Evolutionary conservation across 1,284 basidiomycete species (phyloP).

Genomic region (Apiotrichum gamsii): DNA sequence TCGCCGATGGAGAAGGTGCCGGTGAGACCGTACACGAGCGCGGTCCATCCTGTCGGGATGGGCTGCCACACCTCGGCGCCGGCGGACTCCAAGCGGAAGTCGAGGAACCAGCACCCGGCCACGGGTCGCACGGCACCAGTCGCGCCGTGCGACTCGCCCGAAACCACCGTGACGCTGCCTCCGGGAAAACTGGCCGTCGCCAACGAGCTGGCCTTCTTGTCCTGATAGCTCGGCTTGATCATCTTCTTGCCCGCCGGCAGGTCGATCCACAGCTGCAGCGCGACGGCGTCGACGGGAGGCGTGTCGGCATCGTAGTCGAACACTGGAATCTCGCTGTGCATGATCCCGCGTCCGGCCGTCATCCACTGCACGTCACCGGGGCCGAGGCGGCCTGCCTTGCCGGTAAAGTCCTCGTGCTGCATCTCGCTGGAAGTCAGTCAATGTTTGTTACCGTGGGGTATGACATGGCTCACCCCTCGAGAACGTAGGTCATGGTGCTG

Average conservation of each 20-base stretch:
- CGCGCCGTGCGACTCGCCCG: slow-evolving; percentile 76
- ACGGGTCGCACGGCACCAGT: slow-evolving; percentile 46
- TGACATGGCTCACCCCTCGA: slow-evolving; percentile 65
- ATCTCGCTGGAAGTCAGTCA: slow-evolving; percentile 11
- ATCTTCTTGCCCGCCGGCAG: slow-evolving; percentile 81
- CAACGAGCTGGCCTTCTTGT: neutral
- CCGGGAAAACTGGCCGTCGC: neutral
- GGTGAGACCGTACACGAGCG: slow-evolving; percentile 67
- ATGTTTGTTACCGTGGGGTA: too few relatives aligned
- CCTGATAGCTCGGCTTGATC: slow-evolving; percentile 53
- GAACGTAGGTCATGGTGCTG: slow-evolving; percentile 69
- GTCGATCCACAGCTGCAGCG: slow-evolving; percentile 91
- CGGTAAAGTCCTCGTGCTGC: slow-evolving; percentile 85
- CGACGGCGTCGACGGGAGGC: slow-evolving; percentile 35
- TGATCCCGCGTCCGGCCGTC: slow-evolving; percentile 64
- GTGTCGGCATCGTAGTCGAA: neutral
- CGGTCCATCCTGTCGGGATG: slow-evolving; percentile 74
- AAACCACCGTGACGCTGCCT: slow-evolving; percentile 72
- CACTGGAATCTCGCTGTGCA: slow-evolving; percentile 84
- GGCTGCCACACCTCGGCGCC: slow-evolving; percentile 70
- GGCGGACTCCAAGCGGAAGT: slow-evolving; percentile 60
- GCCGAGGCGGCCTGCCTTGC: slow-evolving; percentile 70
- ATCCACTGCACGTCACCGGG: slow-evolving; percentile 92
- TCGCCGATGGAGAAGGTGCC: slow-evolving; percentile 56
- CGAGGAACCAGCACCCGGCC: slow-evolving; percentile 89